A percentile compares a stretch with the other conserved stretches of the same genome.
Conservation (phyloP, 2,329 filamentous ascomycete genomes). For the Microdochium paspali region DNA sequence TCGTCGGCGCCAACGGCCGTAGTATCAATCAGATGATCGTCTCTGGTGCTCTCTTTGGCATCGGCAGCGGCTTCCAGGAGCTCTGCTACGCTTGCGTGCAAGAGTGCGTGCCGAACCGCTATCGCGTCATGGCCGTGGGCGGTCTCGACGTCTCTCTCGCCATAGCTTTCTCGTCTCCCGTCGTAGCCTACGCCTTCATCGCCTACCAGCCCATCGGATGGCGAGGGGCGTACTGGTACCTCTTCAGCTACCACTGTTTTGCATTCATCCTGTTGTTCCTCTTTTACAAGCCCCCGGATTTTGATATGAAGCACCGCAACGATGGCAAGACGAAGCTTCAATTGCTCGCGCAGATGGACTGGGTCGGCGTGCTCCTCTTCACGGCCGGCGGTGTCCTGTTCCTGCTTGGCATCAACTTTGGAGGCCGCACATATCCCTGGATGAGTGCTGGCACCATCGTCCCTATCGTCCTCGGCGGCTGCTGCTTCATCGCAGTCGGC, state of each 20-base stretch:
- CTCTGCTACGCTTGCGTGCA: conserved; percentile 24
- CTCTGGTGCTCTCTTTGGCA: conserved; percentile 26
- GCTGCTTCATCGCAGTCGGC: conserved; percentile 17
- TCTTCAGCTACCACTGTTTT: conserved; percentile 11
- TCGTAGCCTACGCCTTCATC: conserved; percentile 22
- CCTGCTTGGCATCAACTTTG: conserved; percentile 19
- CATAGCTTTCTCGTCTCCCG: conserved; percentile 20
- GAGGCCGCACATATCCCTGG: conserved; percentile 19
- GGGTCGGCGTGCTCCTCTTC: conserved; percentile 16
- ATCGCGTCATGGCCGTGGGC: conserved; percentile 25
- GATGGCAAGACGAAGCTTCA: conserved; percentile 15
- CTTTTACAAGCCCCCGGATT: conserved; percentile 25
- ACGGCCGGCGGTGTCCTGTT: conserved; percentile 14
- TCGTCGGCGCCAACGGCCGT: conserved; percentile 27
- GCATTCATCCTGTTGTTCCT: conserved; percentile 11
- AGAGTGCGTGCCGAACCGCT: conserved; percentile 26
- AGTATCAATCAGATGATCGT: conserved; percentile 29
- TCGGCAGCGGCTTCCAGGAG: conserved; percentile 28
- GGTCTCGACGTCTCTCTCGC: conserved; percentile 20
- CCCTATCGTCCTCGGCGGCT: conserved; percentile 18
- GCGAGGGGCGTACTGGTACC: conserved; percentile 13
- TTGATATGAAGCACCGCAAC: conserved; percentile 20
- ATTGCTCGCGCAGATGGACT: conserved; percentile 15
- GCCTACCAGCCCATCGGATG: conserved; percentile 15
- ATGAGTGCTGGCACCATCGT: conserved; percentile 14